phyloP scores from a whole-genome alignment of 1,284 basidiomycete species.

The Ceratobasidium sp. region DNA sequence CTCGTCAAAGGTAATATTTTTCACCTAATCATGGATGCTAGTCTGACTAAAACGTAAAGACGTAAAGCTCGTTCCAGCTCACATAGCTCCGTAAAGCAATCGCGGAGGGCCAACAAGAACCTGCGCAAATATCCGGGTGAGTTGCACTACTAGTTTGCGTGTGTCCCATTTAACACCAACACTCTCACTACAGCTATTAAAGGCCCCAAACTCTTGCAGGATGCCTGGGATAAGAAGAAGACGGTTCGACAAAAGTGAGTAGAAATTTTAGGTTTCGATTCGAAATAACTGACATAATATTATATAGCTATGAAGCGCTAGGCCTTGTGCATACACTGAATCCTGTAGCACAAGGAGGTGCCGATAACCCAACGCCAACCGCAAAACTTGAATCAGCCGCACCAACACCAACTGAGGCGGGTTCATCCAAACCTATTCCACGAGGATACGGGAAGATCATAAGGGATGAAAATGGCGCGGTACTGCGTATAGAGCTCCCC shows the following conservation, averaged over 20 bases:
- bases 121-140: constrained; percentile 82
- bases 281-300: constrained; percentile 34
- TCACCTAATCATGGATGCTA: background rate
- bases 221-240: constrained; percentile 90
- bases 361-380: constrained; percentile 55
- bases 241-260: constrained; percentile 95
- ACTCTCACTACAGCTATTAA: constrained; percentile 72
- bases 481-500: constrained; percentile 81
- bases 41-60: constrained; percentile 54
- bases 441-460: constrained; percentile 88
- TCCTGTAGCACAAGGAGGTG: constrained; percentile 60
- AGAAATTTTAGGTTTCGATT: background rate
- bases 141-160: constrained; percentile 53
- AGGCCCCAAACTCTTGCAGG: constrained; percentile 86
- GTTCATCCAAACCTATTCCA: constrained; percentile 61
- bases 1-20: constrained; percentile 73
- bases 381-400: constrained; percentile 43
- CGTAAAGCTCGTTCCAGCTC: constrained; percentile 81
- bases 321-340: constrained; percentile 79
- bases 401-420: constrained; percentile 38
- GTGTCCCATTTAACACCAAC: background rate
- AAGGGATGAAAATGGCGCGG: constrained; percentile 85
- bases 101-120: constrained; percentile 77
- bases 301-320: constrained; percentile 78
- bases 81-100: constrained; percentile 78